phyloP scores from a whole-genome alignment of 202 grass and related monocot genomes.

The Zizania palustris region DNA sequence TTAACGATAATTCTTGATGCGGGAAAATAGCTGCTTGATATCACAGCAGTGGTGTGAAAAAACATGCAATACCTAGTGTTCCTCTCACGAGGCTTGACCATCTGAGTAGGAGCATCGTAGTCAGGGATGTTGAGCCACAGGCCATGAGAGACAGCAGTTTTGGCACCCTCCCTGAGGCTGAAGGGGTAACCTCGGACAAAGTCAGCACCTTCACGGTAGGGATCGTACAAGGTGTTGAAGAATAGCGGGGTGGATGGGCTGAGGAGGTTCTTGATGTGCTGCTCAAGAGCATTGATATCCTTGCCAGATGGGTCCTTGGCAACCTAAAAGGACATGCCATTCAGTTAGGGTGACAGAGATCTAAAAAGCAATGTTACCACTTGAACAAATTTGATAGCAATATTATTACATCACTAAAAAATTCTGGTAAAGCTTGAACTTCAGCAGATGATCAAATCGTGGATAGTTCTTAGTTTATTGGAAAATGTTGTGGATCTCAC shows the following conservation, averaged over 20 bases:
- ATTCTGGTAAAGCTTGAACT: not conserved
- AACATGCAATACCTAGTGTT: slow-evolving; percentile 60
- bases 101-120: slow-evolving; percentile 87
- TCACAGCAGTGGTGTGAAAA: not conserved
- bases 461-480: not conserved
- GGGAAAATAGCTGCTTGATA: not conserved
- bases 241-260: slow-evolving; percentile 78
- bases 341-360: slow-evolving; percentile 21
- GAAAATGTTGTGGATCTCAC: slow-evolving; percentile 1
- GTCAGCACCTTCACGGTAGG: slow-evolving; percentile 76
- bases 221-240: slow-evolving; percentile 90
- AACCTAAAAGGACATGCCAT: slow-evolving; percentile 43
- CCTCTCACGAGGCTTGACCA: slow-evolving; percentile 87
- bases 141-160: slow-evolving; percentile 78
- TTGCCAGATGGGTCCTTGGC: slow-evolving; percentile 81
- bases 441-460: not conserved
- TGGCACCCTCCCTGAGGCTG: slow-evolving; percentile 72
- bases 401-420: too few relatives aligned
- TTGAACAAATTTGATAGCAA: too few relatives aligned
- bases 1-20: slow-evolving; percentile 11
- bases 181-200: slow-evolving; percentile 92
- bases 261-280: slow-evolving; percentile 85
- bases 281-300: slow-evolving; percentile 82
- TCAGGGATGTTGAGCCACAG: slow-evolving; percentile 93
- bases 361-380: not conserved